Conservation (phyloP, 306 rosid species). For the Geum urbanum region DNA sequence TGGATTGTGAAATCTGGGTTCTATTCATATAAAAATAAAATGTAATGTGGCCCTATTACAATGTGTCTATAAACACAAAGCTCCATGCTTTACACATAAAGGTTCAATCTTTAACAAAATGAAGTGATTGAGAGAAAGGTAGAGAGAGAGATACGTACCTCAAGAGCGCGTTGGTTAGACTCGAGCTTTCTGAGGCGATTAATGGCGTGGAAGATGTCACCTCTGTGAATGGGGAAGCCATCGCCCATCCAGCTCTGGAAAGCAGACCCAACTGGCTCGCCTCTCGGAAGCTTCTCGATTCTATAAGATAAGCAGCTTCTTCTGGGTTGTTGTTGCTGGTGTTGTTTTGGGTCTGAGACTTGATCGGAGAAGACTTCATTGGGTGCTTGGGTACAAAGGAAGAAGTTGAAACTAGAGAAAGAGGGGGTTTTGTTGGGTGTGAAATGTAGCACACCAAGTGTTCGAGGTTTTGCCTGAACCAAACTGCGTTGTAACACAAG, state of each 20-base stretch:
- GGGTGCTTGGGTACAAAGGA: slow-evolving; percentile 47
- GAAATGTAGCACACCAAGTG: slow-evolving; percentile 26
- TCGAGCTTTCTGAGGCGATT: slow-evolving; percentile 84
- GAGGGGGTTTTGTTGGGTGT: slow-evolving; percentile 19
- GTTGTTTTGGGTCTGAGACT: slow-evolving; percentile 19
- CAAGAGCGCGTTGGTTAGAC: slow-evolving; percentile 76
- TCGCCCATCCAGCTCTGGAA: slow-evolving; percentile 91
- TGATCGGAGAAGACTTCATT: slow-evolving; percentile 16
- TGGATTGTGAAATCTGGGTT: neutral
- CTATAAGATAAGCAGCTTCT: slow-evolving; percentile 51
- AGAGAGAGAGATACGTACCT: slow-evolving; percentile 38
- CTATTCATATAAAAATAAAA: neutral
- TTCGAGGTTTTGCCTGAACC: slow-evolving; percentile 60
- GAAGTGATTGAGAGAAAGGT: neutral
- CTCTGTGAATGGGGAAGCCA: slow-evolving; percentile 74
- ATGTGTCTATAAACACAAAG: neutral
- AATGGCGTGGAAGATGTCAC: slow-evolving; percentile 74
- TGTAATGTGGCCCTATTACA: neutral
- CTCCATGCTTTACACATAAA: neutral
- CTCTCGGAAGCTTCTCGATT: slow-evolving; percentile 66
- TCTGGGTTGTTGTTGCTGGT: slow-evolving; percentile 28
- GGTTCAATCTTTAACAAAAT: neutral
- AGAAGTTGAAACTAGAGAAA: slow-evolving; percentile 21
- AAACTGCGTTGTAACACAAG: slow-evolving; percentile 25
- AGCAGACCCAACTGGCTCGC: slow-evolving; percentile 56